A percentile compares a stretch with the other conserved stretches of the same genome.
Conservation (phyloP, 169 alveolate species). For the Babesia caballi region DNA sequence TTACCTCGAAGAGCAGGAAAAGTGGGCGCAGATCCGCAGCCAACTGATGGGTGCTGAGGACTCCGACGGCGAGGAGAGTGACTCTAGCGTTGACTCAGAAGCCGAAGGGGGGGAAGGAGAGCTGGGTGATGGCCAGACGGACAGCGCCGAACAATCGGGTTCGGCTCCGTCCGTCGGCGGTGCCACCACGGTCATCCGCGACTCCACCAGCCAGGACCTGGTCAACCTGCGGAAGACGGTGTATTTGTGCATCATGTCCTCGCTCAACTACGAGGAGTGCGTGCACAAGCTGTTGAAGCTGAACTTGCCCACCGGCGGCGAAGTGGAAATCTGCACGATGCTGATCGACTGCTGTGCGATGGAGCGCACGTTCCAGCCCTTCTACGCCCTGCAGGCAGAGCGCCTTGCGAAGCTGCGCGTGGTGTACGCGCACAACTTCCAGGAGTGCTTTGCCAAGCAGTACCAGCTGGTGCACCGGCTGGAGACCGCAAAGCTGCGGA, state of each 20-base stretch:
- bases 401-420: slow-evolving; percentile 91
- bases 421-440: slow-evolving; percentile 88
- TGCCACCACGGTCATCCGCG: slow-evolving; percentile 69
- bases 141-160: slow-evolving; percentile 21
- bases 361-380: slow-evolving; percentile 96
- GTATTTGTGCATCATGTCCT: slow-evolving; percentile 95
- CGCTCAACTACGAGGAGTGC: slow-evolving; percentile 97
- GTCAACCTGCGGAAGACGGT: slow-evolving; percentile 91
- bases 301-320: slow-evolving; percentile 90
- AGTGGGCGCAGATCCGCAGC: slow-evolving; percentile 89
- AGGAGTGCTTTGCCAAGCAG: slow-evolving; percentile 82
- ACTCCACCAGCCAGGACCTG: slow-evolving; percentile 93
- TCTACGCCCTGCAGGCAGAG: slow-evolving; percentile 93
- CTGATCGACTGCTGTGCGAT: slow-evolving; percentile 97
- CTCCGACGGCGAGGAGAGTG: slow-evolving; percentile 54
- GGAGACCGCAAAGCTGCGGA: slow-evolving; percentile 95
- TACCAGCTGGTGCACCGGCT: slow-evolving; percentile 88
- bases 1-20: slow-evolving; percentile 87
- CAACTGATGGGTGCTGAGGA: slow-evolving; percentile 83
- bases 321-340: slow-evolving; percentile 94
- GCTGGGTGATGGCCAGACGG: slow-evolving; percentile 79
- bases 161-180: slow-evolving; percentile 77
- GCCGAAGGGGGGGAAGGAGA: slow-evolving; percentile 77
- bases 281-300: slow-evolving; percentile 95
- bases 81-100: slow-evolving; percentile 73